Evolutionary conservation across 2,329 filamentous ascomycete genomes (phyloP).

Genomic region (Cryphonectria japonica): DNA sequence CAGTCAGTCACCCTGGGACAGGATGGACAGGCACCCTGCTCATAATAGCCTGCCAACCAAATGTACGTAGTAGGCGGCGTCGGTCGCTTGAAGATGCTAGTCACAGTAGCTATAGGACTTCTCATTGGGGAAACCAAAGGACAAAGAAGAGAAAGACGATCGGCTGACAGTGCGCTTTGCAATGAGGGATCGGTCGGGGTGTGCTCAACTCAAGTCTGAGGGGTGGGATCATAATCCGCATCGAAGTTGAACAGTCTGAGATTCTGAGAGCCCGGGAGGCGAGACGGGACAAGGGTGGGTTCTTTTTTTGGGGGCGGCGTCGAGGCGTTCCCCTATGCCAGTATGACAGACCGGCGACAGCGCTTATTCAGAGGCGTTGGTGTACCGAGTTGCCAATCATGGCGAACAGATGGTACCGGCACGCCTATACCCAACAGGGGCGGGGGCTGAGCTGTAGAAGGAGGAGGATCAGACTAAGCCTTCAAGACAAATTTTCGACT

Average conservation of each 20-base stretch:
- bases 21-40: slow-evolving; percentile 11
- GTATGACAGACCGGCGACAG: slow-evolving; percentile 27
- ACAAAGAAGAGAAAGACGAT: slow-evolving; percentile 2
- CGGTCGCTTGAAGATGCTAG: slow-evolving; percentile 16
- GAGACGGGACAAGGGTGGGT: slow-evolving; percentile 18
- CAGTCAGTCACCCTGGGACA: slow-evolving; percentile 21
- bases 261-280: slow-evolving; percentile 18
- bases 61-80: neutral
- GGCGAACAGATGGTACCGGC: slow-evolving; percentile 2
- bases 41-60: neutral
- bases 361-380: slow-evolving; percentile 30
- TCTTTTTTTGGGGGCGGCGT: slow-evolving; percentile 23
- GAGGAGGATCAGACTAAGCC: slow-evolving; percentile 20
- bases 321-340: slow-evolving; percentile 26
- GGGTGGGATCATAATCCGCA: slow-evolving; percentile 10
- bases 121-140: neutral
- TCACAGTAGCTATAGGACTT: slow-evolving; percentile 1
- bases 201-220: neutral
- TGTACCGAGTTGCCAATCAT: slow-evolving; percentile 28
- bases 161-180: slow-evolving; percentile 14
- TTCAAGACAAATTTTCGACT: slow-evolving; percentile 9
- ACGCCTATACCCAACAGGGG: slow-evolving; percentile 13
- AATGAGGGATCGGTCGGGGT: neutral
- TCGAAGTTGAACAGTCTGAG: slow-evolving; percentile 16
- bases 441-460: slow-evolving; percentile 9